Base-by-base conservation (phyloP, 176 grass and related monocot species). In the Echinochloa phyllopogon region DNA sequence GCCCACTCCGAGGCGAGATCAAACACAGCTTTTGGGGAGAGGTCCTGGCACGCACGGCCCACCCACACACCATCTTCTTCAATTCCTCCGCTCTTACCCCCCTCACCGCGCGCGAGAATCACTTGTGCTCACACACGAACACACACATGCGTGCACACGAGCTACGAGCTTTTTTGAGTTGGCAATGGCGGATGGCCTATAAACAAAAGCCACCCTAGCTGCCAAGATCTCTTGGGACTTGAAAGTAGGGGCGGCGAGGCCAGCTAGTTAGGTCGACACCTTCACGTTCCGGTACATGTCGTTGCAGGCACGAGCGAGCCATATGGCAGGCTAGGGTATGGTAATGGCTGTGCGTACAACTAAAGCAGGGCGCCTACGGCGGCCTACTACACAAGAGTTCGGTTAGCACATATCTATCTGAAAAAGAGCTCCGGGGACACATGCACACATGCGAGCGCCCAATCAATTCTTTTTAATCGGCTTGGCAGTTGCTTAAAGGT, bases 401-500 rank as follows among this genome's bases (percentile, higher is more conserved):
- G 53, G 72, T 71, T 86, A 75, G 84, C 68, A 68, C 51, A 49
- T 65, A 42, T 39, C 71, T 60, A 77, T 67, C 85, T 72, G 41
- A 65, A 74, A 74, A 83, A 58, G 65, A 74, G 73, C 48, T 4
- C 42, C 68, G 58, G 78, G 71, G 64, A 72, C 88, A 86, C 79
- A 86, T 65, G 80, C 65, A 62, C 79, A 66, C 82, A 78, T 48
- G 85, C 83, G 72, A 21, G 78, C 33, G 59, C 70, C n/a, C 60
- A 77, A 74, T 90, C 74, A 33, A 62, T 86, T 48, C 39, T 63
- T 44, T 74, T 42, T 51, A 4, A 50, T 9, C 44, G 53, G 23
- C 42, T 84, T 75, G 69, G 75, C 80, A 74, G 78, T 53, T 87
- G 80, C 80, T 87, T 84, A 80, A 90, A 87, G 75, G 61, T 39